phyloP scores from a whole-genome alignment of 2,329 filamentous ascomycete genomes.

The Polytolypa hystricis region DNA sequence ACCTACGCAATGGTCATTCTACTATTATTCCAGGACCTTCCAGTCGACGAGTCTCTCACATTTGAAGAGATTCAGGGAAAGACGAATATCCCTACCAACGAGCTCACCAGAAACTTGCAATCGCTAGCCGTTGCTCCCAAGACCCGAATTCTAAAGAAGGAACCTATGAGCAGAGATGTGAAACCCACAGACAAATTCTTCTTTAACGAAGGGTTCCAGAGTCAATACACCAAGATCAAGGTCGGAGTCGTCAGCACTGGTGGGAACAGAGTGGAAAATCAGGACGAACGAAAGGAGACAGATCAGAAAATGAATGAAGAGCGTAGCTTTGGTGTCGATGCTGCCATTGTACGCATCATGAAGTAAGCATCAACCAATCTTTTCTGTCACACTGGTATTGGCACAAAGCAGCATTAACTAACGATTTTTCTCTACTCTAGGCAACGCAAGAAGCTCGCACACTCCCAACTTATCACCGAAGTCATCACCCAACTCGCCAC shows the following conservation, averaged over 20 bases:
- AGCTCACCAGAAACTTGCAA: conserved; percentile 67
- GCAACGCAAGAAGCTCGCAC: conserved; percentile 38
- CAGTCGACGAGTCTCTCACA: conserved; percentile 39
- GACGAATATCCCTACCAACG: conserved; percentile 65
- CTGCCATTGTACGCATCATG: conserved; percentile 44
- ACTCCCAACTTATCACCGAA: conserved; percentile 40
- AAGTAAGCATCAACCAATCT: conserved; percentile 28
- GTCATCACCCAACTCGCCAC: conserved; percentile 38
- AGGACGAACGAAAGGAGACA: conserved; percentile 44
- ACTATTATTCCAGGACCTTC: conserved; percentile 74
- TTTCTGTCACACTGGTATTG: too few species aligned
- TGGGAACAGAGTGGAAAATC: conserved; percentile 73
- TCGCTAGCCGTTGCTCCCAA: conserved; percentile 76
- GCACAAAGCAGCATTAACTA: conserved; percentile 8
- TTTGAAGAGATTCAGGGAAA: conserved; percentile 71
- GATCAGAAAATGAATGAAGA: conserved; percentile 42
- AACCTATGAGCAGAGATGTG: conserved; percentile 66
- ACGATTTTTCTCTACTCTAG: conserved; percentile 15
- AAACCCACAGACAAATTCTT: conserved; percentile 66
- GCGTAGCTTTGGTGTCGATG: conserved; percentile 39
- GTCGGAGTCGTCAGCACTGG: conserved; percentile 68
- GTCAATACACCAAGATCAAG: conserved; percentile 78
- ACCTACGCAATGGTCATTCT: conserved; percentile 89
- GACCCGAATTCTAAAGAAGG: conserved; percentile 67
- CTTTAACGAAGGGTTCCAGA: conserved; percentile 73